Conservation (phyloP, 2,329 filamentous ascomycete genomes). For the Scorias spongiosa region DNA sequence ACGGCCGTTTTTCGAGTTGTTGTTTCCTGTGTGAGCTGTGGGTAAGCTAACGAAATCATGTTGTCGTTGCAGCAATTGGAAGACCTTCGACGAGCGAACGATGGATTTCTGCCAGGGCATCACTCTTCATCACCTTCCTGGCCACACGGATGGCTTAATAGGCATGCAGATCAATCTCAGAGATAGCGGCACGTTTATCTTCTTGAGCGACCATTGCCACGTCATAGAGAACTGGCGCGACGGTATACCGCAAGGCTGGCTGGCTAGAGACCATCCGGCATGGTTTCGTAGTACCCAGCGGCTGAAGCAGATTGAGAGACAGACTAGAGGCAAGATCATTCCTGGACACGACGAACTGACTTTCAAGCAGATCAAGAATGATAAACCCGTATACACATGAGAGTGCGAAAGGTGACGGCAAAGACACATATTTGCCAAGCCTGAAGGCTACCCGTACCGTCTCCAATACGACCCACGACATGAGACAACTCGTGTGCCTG, state of each 20-base stretch:
- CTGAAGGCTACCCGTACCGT: too few relatives aligned
- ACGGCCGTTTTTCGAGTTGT: background rate
- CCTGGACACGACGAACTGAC: conserved; percentile 22
- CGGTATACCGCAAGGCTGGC: conserved; percentile 22
- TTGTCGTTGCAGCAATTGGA: conserved; percentile 16
- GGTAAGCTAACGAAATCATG: background rate
- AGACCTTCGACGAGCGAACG: conserved; percentile 21
- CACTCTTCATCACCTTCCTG: conserved; percentile 22
- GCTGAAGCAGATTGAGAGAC: conserved; percentile 18
- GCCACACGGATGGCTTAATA: conserved; percentile 22
- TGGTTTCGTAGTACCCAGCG: conserved; percentile 21
- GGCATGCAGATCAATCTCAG: conserved; percentile 23
- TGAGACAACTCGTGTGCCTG: too few relatives aligned
- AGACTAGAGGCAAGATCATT: conserved; percentile 18
- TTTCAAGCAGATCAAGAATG: conserved; percentile 13
- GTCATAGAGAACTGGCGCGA: conserved; percentile 23
- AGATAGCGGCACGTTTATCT: conserved; percentile 19
- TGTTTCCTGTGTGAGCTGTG: too few relatives aligned
- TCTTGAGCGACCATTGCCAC: conserved; percentile 22
- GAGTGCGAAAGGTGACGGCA: background rate
- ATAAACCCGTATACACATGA: conserved; percentile 14
- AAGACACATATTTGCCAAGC: background rate
- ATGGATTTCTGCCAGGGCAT: conserved; percentile 22
- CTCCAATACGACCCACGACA: too few relatives aligned
- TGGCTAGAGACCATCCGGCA: conserved; percentile 21